These are phyloP conservation scores for Agaricales sp. DNA, from an alignment of 1,284 basidiomycete species.

Conservation along the genomic window DNA sequence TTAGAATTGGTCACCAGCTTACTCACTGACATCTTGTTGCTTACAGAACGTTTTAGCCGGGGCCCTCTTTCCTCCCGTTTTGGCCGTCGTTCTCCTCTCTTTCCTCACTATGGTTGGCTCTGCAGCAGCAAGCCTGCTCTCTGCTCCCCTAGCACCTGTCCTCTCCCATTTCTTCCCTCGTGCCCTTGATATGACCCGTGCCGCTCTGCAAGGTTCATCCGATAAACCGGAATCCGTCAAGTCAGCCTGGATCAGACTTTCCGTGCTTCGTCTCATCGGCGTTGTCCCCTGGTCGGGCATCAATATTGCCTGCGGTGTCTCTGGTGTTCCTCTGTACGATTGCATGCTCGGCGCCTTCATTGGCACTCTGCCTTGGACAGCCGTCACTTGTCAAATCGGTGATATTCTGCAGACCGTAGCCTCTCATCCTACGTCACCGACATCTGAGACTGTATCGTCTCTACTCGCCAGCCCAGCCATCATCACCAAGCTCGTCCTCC, in stretches of 20 bases:
- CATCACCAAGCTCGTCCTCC: constrained; percentile 59
- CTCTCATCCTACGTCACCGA: constrained; percentile 46
- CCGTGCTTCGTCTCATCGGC: constrained; percentile 78
- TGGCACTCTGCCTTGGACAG: constrained; percentile 73
- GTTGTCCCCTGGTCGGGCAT: constrained; percentile 92
- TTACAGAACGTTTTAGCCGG: constrained; percentile 82
- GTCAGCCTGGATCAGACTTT: constrained; percentile 73
- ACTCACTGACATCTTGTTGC: constrained; percentile 9
- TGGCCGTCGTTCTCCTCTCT: constrained; percentile 72
- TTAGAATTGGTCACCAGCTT: constrained; percentile 11
- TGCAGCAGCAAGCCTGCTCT: constrained; percentile 65
- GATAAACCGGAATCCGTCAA: constrained; percentile 30
- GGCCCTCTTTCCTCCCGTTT: constrained; percentile 70
- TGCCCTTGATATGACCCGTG: constrained; percentile 72
- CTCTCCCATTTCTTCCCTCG: constrained; percentile 73
- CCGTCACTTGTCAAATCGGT: constrained; percentile 81
- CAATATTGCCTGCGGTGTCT: constrained; percentile 88
- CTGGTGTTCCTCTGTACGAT: constrained; percentile 64
- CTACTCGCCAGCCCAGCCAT: constrained; percentile 62
- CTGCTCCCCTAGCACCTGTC: constrained; percentile 77
- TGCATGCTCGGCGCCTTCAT: constrained; percentile 78
- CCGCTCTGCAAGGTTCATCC: constrained; percentile 45
- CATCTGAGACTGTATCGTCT: constrained; percentile 61
- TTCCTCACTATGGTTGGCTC: constrained; percentile 82
- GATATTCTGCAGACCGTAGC: constrained; percentile 75